A percentile compares a stretch with the other conserved stretches of the same genome.
phyloP scores from a whole-genome alignment of 495 filamentous ascomycete species.

The Umbilicaria muhlenbergii region DNA sequence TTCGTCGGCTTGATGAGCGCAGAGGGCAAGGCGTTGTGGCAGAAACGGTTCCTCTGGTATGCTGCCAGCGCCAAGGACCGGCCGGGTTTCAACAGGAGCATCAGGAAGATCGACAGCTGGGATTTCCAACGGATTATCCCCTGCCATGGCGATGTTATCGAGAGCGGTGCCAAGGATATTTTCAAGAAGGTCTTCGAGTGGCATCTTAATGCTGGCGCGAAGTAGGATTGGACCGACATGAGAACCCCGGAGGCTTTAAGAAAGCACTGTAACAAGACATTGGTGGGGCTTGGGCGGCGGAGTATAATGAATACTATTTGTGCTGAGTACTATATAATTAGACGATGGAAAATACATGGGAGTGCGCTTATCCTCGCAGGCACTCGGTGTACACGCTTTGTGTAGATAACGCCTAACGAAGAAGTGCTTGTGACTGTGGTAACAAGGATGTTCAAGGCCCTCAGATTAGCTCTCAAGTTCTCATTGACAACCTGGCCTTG shows the following conservation, averaged over 20 bases:
- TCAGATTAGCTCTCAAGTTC: constrained; percentile 46
- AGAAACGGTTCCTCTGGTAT: constrained; percentile 79
- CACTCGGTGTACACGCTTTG: too few species aligned
- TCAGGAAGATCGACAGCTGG: constrained; percentile 57
- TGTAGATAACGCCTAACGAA: background rate
- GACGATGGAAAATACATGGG: too few species aligned
- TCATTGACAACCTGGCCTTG: constrained; percentile 30
- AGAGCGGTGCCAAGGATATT: constrained; percentile 55
- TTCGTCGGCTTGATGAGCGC: constrained; percentile 45
- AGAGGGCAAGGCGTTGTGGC: constrained; percentile 46
- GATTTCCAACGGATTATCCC: constrained; percentile 79
- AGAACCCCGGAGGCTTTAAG: too few species aligned
- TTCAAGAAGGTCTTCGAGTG: constrained; percentile 76
- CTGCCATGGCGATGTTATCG: constrained; percentile 87
- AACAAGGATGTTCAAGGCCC: constrained; percentile 15
- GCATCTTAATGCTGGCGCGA: constrained; percentile 20
- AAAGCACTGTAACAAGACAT: too few species aligned
- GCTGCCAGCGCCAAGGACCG: constrained; percentile 46
- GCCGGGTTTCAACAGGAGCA: constrained; percentile 48
- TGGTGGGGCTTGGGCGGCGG: too few species aligned
- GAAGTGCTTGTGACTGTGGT: background rate
- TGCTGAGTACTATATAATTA: too few species aligned
- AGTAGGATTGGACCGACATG: background rate
- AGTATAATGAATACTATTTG: too few species aligned
- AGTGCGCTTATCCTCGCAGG: too few species aligned